Evolutionary conservation across 2,329 filamentous ascomycete genomes (phyloP).

Genomic region (Penicillium sp.): DNA sequence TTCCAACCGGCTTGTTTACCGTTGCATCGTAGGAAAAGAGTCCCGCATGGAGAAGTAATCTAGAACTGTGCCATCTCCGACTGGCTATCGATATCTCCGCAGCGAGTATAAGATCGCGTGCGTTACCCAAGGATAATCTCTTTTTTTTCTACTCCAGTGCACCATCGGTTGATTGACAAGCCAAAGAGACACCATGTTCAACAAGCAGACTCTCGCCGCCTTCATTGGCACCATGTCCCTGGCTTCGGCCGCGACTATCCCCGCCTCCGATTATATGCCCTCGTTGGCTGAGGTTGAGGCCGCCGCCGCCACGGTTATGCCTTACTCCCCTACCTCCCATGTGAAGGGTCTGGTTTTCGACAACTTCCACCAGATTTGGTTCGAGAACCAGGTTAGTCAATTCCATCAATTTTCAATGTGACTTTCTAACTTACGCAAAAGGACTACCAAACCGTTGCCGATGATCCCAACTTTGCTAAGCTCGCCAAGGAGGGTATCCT

Average conservation of each 20-base stretch:
- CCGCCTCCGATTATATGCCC: conserved; percentile 22
- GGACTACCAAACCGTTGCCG: conserved; percentile 63
- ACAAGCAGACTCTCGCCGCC: conserved; percentile 52
- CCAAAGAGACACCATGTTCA: conserved; percentile 39
- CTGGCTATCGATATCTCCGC: not conserved
- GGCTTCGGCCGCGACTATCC: conserved; percentile 24
- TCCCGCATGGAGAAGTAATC: not conserved
- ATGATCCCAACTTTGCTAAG: conserved; percentile 49
- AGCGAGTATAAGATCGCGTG: not conserved
- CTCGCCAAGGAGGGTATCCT: conserved; percentile 55
- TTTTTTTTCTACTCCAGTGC: not conserved
- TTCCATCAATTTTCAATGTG: not conserved
- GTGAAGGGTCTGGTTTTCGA: conserved; percentile 72
- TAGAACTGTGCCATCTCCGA: not conserved
- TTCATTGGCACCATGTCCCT: conserved; percentile 23
- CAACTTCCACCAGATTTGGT: conserved; percentile 70
- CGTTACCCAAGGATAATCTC: not conserved
- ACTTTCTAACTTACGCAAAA: conserved; percentile 9
- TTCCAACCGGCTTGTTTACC: not conserved
- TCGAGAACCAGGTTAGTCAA: conserved; percentile 67
- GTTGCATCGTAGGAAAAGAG: not conserved
- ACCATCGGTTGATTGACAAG: not conserved
- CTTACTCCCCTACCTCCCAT: conserved; percentile 61
- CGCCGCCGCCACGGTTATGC: conserved; percentile 58
- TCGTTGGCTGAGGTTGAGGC: conserved; percentile 29